Evolutionary conservation across 768 basidiomycete genomes (phyloP), one percentile per base, ranked within the genome.

Genomic region (Psilocybe azurescens): DNA sequence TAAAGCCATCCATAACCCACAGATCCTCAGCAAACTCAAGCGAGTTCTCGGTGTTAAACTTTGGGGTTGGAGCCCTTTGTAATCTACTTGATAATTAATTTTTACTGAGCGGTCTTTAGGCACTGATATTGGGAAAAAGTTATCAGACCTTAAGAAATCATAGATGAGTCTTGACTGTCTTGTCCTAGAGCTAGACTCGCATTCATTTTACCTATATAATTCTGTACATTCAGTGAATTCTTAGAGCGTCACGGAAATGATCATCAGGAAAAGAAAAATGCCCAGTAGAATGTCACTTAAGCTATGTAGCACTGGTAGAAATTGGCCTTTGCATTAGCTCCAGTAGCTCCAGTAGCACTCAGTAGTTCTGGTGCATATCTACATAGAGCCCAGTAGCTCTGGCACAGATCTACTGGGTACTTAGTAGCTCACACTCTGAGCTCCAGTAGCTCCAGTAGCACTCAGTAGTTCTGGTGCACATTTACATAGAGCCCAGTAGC

Each of bases 1-100:
- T 59, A 90, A 86, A 75, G 95, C 95, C 36, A 85, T 94, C 41
- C 95, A 95, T 32, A 95, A 90, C 70, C 78, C 91, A 46, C 91
- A 94, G 72, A 87, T 97, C 68, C 86, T 98, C 33, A 81, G 83
- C 59, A 97, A 97, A 83, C 87, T 97, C 66, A 95, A 98, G 79
- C 86, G 94, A 58, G 78, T 78, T 32, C 83, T 98, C 65, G 89
- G 87, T 50, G 89, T 97, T 69, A 98, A 97, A 76, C 85, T 98
- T 64, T 87, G 95, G 73, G 95, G 95, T 89, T 74, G 55, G 86
- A 75, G 30, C 24, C 18, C n/a, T 32, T 5, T 20, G 5, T 44
- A 56, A 14, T 36, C 16, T 16, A 56, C 50, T 44, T 32, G n/a
- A 44, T 11, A 13, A n/a, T 44, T 14, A 44, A 28, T 55, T 18